phyloP scores from a whole-genome alignment of 768 basidiomycete genomes.

The Mycena metata region DNA sequence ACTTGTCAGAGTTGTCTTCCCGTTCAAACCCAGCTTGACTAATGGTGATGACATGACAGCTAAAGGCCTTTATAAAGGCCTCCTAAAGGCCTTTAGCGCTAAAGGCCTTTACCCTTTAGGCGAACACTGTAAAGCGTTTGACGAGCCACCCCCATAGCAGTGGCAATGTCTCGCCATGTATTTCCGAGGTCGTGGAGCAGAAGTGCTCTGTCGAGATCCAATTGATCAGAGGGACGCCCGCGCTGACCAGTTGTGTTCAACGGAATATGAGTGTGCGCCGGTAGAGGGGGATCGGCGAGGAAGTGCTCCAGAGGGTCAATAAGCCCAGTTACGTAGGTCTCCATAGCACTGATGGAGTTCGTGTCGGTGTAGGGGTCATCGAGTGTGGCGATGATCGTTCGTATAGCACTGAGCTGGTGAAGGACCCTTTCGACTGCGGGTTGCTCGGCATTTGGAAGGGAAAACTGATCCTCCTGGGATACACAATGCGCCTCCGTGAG shows the following conservation, averaged over 20 bases:
- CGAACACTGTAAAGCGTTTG: too few relatives aligned
- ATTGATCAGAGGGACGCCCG: slow-evolving; percentile 6
- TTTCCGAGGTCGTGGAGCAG: slow-evolving; percentile 33
- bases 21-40: too few relatives aligned
- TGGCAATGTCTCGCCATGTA: too few relatives aligned
- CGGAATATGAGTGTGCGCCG: slow-evolving; percentile 4
- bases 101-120: too few relatives aligned
- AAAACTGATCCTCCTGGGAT: not conserved
- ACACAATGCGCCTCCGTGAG: slow-evolving; percentile 7
- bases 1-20: too few relatives aligned
- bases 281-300: slow-evolving; percentile 17
- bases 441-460: slow-evolving; percentile 31
- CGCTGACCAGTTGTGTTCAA: not conserved
- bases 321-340: not conserved
- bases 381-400: slow-evolving; percentile 15
- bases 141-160: too few relatives aligned
- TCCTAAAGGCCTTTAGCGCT: too few relatives aligned
- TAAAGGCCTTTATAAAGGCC: too few relatives aligned
- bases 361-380: slow-evolving; percentile 13
- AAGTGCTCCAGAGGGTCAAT: slow-evolving; percentile 12
- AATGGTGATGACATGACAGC: too few relatives aligned
- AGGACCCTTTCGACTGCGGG: slow-evolving; percentile 23
- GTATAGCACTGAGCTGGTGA: slow-evolving; percentile 30
- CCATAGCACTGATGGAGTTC: not conserved
- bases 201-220: slow-evolving; percentile 14